These are phyloP conservation scores for Penicillium sp. DNA, from an alignment of 2,329 filamentous ascomycete species.

Conservation along the genomic window DNA sequence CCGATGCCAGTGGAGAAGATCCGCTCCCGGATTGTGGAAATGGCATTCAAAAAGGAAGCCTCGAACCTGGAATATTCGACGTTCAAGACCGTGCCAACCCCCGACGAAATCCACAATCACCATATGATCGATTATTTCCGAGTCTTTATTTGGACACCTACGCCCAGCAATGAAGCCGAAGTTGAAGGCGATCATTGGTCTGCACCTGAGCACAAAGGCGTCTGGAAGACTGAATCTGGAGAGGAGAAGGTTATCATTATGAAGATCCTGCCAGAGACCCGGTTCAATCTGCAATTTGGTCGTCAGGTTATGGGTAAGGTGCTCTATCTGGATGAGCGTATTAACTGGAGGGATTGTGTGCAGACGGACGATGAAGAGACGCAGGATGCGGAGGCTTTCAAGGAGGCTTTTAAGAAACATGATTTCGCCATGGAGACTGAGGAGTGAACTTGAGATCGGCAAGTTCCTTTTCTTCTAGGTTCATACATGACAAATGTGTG, in stretches of 20 bases:
- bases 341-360: conserved; percentile 79
- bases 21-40: conserved; percentile 72
- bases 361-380: conserved; percentile 77
- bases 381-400: conserved; percentile 73
- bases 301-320: conserved; percentile 85
- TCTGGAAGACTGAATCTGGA: conserved; percentile 31
- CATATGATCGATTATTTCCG: conserved; percentile 66
- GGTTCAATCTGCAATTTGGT: conserved; percentile 90
- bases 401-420: conserved; percentile 76
- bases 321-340: conserved; percentile 72
- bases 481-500: not conserved
- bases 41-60: conserved; percentile 82
- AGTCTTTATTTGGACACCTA: conserved; percentile 70
- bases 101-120: conserved; percentile 44
- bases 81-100: conserved; percentile 44
- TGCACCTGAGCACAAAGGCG: conserved; percentile 3
- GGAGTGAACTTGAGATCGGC: not conserved
- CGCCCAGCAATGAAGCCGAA: conserved; percentile 1
- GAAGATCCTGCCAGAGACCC: conserved; percentile 66
- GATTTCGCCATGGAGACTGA: conserved; percentile 66
- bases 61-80: conserved; percentile 66
- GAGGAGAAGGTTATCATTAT: conserved; percentile 71
- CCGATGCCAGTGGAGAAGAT: conserved; percentile 70
- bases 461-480: not conserved
- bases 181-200: conserved; percentile 7